Evolutionary conservation across 108 stramenopile species (phyloP).

Genomic region (Chaetoceros muelleri): DNA sequence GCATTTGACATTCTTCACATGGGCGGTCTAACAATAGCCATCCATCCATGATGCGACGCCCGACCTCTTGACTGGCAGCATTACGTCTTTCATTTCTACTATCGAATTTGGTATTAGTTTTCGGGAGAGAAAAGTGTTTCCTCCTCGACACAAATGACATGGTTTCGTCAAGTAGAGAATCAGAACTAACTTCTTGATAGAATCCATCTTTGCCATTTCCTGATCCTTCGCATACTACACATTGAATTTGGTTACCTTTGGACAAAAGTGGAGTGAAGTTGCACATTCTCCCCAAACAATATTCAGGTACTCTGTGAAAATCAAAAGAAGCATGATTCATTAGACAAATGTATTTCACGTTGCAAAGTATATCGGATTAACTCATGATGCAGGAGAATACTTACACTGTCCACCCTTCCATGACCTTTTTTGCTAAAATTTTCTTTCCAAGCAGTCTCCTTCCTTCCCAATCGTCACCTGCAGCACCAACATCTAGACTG

Average conservation of each 20-base stretch:
- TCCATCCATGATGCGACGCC: slow-evolving; percentile 34
- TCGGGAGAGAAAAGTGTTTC: not conserved
- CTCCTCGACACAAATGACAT: not conserved
- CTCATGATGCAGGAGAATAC: not conserved
- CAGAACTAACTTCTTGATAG: slow-evolving; percentile 6
- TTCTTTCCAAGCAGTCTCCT: not conserved
- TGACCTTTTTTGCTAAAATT: not conserved
- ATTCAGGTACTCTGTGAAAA: slow-evolving; percentile 7
- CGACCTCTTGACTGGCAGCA: slow-evolving; percentile 41
- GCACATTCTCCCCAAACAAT: slow-evolving; percentile 33
- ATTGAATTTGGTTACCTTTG: slow-evolving; percentile 19
- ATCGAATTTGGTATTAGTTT: not conserved
- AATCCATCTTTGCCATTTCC: slow-evolving; percentile 38
- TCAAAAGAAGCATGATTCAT: not conserved
- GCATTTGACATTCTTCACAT: slow-evolving; percentile 42
- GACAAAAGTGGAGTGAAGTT: slow-evolving; percentile 21
- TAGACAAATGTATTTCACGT: too few relatives aligned
- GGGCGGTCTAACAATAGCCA: slow-evolving; percentile 37
- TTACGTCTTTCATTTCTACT: slow-evolving; percentile 12
- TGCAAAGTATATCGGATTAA: too few relatives aligned
- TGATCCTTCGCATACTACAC: slow-evolving; percentile 42
- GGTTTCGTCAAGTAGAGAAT: not conserved
- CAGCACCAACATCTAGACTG: not conserved
- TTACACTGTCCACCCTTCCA: not conserved
- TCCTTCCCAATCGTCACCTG: not conserved